phyloP scores from a whole-genome alignment of 2,329 filamentous ascomycete genomes.

The Pseudogymnoascus sp. region DNA sequence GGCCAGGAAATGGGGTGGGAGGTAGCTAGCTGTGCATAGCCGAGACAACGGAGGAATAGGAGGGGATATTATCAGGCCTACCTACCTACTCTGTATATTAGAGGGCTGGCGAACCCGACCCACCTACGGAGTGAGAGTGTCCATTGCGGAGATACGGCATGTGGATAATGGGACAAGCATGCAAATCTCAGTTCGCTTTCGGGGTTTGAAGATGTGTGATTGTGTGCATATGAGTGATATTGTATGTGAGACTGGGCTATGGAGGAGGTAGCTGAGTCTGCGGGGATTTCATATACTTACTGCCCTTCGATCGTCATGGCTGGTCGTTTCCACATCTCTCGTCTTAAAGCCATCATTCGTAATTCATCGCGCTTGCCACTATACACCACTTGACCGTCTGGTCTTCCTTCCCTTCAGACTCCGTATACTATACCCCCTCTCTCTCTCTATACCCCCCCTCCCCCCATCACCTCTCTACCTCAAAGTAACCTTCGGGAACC shows the following conservation, averaged over 20 bases:
- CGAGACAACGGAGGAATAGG: not conserved
- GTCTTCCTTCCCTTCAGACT: not conserved
- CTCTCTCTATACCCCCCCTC: not conserved
- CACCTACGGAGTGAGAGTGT: not conserved
- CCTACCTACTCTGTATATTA: constrained; percentile 6
- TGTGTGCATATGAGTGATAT: not conserved
- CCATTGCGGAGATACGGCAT: not conserved
- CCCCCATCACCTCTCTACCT: constrained; percentile 33
- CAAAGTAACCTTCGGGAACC: constrained; percentile 64
- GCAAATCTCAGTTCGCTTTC: not conserved
- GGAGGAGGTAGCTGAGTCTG: not conserved
- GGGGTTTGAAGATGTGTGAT: not conserved
- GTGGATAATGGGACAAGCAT: not conserved
- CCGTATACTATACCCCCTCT: not conserved
- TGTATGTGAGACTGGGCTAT: not conserved
- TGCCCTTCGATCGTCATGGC: not conserved
- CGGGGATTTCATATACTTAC: not conserved
- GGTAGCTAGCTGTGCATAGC: not conserved
- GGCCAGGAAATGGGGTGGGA: not conserved
- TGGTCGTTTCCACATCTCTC: not conserved
- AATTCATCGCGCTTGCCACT: not conserved
- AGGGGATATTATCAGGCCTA: not conserved
- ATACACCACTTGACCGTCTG: not conserved
- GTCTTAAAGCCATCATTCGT: not conserved
- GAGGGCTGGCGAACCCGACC: not conserved